Evolutionary conservation across 192 early-diverging fungal species (phyloP).

Genomic region (Coemansia pectinata): DNA sequence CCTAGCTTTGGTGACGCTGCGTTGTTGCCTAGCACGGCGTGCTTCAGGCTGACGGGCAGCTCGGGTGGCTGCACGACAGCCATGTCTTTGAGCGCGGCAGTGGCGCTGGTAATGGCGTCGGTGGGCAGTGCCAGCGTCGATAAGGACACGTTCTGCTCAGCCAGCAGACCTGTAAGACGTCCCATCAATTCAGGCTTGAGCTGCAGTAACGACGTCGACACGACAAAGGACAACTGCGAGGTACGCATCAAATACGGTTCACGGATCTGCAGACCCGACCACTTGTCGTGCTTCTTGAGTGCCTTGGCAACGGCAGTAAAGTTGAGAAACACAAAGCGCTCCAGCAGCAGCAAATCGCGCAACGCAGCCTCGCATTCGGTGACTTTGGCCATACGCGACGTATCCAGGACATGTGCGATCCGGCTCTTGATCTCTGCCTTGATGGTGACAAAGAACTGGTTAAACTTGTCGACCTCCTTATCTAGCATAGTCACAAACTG

Average conservation of each 20-base stretch:
- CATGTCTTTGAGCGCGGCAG: constrained; percentile 19
- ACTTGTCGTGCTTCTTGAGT: constrained; percentile 84
- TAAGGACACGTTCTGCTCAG: constrained; percentile 27
- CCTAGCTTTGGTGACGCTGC: constrained; percentile 54
- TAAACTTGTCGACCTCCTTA: constrained; percentile 63
- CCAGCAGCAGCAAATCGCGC: constrained; percentile 67
- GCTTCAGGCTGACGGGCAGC: constrained; percentile 14
- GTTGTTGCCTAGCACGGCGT: constrained; percentile 53
- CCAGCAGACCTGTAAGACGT: constrained; percentile 53
- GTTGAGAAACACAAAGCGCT: constrained; percentile 83
- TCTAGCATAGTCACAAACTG: constrained; percentile 72
- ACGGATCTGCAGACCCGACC: constrained; percentile 72
- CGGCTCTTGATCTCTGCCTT: constrained; percentile 30
- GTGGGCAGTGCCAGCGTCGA: constrained; percentile 31
- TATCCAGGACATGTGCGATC: constrained; percentile 20
- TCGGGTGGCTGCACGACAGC: neutral
- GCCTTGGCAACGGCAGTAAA: constrained; percentile 86
- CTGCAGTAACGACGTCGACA: constrained; percentile 61
- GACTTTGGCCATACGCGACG: constrained; percentile 5
- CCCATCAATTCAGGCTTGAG: constrained; percentile 75
- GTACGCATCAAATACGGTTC: constrained; percentile 74
- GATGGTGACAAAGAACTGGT: constrained; percentile 53
- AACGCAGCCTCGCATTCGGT: constrained; percentile 54
- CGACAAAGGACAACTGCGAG: constrained; percentile 66
- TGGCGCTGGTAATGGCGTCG: constrained; percentile 17